phyloP scores from a whole-genome alignment of 495 filamentous ascomycete species.

The Aspergillus campestris region DNA sequence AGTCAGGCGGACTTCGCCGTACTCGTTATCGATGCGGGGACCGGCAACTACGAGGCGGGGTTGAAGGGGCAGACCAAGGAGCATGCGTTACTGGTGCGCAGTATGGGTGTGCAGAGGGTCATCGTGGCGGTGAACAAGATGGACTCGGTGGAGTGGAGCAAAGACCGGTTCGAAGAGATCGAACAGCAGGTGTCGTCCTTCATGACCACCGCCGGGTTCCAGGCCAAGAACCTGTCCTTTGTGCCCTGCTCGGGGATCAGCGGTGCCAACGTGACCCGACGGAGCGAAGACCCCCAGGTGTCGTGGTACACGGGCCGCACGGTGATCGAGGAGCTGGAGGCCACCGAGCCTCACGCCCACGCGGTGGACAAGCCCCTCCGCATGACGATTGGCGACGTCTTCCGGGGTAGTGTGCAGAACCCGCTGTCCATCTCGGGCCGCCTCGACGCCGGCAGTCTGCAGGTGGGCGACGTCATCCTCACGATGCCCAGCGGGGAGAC shows the following conservation, averaged over 20 bases:
- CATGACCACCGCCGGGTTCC: slow-evolving; percentile 72
- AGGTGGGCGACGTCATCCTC: slow-evolving; percentile 72
- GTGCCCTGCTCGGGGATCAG: slow-evolving; percentile 82
- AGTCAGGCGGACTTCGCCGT: slow-evolving; percentile 95
- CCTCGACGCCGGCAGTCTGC: slow-evolving; percentile 73
- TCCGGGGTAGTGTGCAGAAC: slow-evolving; percentile 65
- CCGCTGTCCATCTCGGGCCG: slow-evolving; percentile 77
- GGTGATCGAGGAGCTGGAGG: slow-evolving; percentile 75
- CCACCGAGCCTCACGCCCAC: slow-evolving; percentile 60
- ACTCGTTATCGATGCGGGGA: slow-evolving; percentile 82
- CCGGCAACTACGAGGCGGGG: slow-evolving; percentile 85
- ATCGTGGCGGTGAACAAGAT: slow-evolving; percentile 94
- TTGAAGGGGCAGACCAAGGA: slow-evolving; percentile 92
- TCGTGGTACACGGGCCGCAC: slow-evolving; percentile 76
- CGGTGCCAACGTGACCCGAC: slow-evolving; percentile 74
- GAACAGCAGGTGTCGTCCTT: slow-evolving; percentile 75
- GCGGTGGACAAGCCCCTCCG: slow-evolving; percentile 73
- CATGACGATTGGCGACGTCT: slow-evolving; percentile 75
- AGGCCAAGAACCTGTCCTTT: slow-evolving; percentile 68
- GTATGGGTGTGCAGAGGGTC: slow-evolving; percentile 81
- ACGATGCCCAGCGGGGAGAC: slow-evolving; percentile 73
- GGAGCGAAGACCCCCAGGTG: slow-evolving; percentile 44
- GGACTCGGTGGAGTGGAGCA: slow-evolving; percentile 72
- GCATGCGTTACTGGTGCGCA: slow-evolving; percentile 80
- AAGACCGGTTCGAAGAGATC: slow-evolving; percentile 77